Conservation (phyloP, 805 yeast species). For the Sporopachydermia quercuum region DNA sequence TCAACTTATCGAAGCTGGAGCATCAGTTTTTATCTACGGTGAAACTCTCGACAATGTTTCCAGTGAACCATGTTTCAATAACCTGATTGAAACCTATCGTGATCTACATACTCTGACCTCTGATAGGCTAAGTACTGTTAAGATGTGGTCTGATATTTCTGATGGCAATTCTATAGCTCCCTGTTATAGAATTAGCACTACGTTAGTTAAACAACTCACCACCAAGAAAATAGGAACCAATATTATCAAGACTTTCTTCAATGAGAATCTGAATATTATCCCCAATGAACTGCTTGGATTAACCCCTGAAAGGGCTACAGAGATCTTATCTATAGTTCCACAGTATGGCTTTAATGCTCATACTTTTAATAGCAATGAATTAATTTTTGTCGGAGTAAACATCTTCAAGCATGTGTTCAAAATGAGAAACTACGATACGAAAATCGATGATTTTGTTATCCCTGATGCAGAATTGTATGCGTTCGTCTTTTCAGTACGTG, state of each 20-base stretch:
- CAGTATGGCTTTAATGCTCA: background rate
- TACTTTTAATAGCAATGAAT: background rate
- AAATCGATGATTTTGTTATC: conserved; percentile 8
- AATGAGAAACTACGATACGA: conserved; percentile 7
- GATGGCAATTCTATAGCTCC: background rate
- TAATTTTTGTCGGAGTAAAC: background rate
- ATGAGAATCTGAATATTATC: background rate
- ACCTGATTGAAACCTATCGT: background rate
- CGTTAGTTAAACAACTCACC: background rate
- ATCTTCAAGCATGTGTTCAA: background rate
- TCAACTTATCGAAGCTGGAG: background rate
- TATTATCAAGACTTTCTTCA: background rate
- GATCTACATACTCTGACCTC: background rate
- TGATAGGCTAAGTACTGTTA: background rate
- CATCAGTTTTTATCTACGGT: background rate
- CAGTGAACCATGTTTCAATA: background rate
- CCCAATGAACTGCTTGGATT: background rate
- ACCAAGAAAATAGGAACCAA: background rate
- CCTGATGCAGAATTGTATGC: conserved; percentile 35
- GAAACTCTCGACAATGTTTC: background rate
- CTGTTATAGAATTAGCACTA: background rate
- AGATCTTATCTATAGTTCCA: background rate
- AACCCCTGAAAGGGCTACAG: background rate
- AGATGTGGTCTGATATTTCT: background rate
- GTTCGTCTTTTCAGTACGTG: conserved; percentile 53